Conservation (phyloP, 2,329 filamentous ascomycete species). For the Phyllosticta citrichinensis region DNA sequence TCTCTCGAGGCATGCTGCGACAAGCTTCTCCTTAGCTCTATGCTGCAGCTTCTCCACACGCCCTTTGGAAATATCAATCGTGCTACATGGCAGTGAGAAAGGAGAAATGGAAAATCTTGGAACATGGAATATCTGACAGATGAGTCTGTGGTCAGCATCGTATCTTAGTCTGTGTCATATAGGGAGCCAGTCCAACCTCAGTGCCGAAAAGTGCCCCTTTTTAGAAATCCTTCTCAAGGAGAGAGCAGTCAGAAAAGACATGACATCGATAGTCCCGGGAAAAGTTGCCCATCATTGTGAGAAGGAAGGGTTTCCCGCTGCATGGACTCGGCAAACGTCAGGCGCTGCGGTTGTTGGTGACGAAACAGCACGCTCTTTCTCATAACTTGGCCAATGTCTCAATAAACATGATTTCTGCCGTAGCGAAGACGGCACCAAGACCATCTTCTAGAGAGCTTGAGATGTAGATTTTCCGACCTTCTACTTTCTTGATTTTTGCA, state of each 20-base stretch:
- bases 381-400: conserved; percentile 6
- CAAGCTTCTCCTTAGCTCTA: not conserved
- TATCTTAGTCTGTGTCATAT: not conserved
- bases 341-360: not conserved
- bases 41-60: not conserved
- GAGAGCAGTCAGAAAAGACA: too few relatives aligned
- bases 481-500: conserved; percentile 34
- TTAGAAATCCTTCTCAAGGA: too few relatives aligned
- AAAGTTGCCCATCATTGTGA: too few relatives aligned
- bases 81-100: not conserved
- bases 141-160: not conserved
- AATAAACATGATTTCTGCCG: conserved; percentile 45
- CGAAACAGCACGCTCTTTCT: not conserved
- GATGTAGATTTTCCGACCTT: conserved; percentile 46
- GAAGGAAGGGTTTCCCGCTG: not conserved
- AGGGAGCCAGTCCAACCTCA: not conserved
- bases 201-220: too few relatives aligned
- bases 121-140: not conserved
- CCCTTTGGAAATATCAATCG: too few relatives aligned
- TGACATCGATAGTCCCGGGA: not conserved
- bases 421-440: conserved; percentile 39
- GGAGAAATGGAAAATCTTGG: not conserved
- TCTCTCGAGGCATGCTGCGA: not conserved
- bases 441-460: conserved; percentile 41
- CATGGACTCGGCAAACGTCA: not conserved